These are phyloP conservation scores for Termitomyces sp. DNA, from an alignment of 768 basidiomycete species.

Conservation along the genomic window DNA sequence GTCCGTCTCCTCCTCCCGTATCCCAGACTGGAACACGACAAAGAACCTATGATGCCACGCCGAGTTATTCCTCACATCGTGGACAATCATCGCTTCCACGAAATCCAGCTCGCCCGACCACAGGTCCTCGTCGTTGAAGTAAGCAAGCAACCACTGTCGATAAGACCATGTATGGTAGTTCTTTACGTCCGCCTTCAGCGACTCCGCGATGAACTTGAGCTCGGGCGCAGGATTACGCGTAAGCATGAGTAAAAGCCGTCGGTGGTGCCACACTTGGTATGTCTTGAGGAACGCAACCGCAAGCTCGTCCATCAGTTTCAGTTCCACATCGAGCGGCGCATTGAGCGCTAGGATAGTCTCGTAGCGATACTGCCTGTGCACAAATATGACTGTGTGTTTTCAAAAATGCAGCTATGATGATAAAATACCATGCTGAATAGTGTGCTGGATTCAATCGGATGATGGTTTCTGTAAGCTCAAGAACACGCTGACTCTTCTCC, in stretches of 20 bases:
- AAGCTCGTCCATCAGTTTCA: constrained; percentile 82
- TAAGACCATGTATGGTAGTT: constrained; percentile 99
- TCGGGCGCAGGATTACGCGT: constrained; percentile 56
- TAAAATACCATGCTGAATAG: constrained; percentile 88
- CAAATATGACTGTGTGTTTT: background rate
- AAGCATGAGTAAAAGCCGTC: constrained; percentile 64
- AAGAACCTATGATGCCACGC: constrained; percentile 98
- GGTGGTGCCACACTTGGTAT: constrained; percentile 98
- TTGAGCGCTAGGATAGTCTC: constrained; percentile 71
- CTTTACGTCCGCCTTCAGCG: constrained; percentile 77
- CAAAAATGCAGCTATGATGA: background rate
- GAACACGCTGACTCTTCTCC: constrained; percentile 77
- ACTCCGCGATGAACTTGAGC: constrained; percentile 72
- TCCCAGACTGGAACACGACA: constrained; percentile 68
- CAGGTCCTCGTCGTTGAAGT: constrained; percentile 69
- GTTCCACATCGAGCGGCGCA: constrained; percentile 68
- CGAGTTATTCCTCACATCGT: constrained; percentile 91
- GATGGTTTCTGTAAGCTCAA: constrained; percentile 84
- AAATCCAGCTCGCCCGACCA: constrained; percentile 77
- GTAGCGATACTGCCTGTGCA: constrained; percentile 88
- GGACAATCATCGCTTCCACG: constrained; percentile 59
- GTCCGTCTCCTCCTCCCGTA: constrained; percentile 58
- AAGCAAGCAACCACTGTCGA: constrained; percentile 88
- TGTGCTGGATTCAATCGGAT: constrained; percentile 94
- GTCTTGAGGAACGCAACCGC: constrained; percentile 84